Conservation (phyloP, 2,329 filamentous ascomycete species). For the Biscogniauxia marginata region DNA sequence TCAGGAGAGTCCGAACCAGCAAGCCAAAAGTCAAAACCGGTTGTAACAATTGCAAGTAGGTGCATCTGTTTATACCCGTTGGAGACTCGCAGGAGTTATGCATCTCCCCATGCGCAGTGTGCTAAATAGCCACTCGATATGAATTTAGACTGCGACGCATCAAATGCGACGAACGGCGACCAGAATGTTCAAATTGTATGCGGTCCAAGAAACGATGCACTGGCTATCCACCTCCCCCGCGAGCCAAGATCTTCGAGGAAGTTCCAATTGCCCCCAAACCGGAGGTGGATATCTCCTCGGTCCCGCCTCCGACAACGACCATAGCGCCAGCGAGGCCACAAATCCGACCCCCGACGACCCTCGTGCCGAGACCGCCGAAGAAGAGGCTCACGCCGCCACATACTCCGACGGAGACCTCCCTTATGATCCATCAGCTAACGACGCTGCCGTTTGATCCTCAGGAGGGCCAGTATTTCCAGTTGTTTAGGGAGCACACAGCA, state of each 20-base stretch:
- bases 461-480: conserved; percentile 60
- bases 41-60: conserved; percentile 68
- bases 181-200: conserved; percentile 59
- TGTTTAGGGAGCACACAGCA: conserved; percentile 61
- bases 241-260: conserved; percentile 45
- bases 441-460: conserved; percentile 48
- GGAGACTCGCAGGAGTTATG: not conserved
- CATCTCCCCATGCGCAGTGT: conserved; percentile 7
- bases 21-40: conserved; percentile 65
- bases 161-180: conserved; percentile 65
- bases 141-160: conserved; percentile 54
- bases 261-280: conserved; percentile 35
- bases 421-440: conserved; percentile 44
- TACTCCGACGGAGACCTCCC: conserved; percentile 30
- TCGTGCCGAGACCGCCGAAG: not conserved
- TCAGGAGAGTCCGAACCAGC: conserved; percentile 50
- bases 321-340: conserved; percentile 6
- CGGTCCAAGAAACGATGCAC: conserved; percentile 57
- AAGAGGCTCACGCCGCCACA: conserved; percentile 33
- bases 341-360: conserved; percentile 7
- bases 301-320: conserved; percentile 6
- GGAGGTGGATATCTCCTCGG: conserved; percentile 5
- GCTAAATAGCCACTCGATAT: conserved; percentile 16
- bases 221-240: conserved; percentile 60
- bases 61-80: conserved; percentile 18